Evolutionary conservation across 140 eudicot species (phyloP).

Genomic region (Oenanthe javanica): DNA sequence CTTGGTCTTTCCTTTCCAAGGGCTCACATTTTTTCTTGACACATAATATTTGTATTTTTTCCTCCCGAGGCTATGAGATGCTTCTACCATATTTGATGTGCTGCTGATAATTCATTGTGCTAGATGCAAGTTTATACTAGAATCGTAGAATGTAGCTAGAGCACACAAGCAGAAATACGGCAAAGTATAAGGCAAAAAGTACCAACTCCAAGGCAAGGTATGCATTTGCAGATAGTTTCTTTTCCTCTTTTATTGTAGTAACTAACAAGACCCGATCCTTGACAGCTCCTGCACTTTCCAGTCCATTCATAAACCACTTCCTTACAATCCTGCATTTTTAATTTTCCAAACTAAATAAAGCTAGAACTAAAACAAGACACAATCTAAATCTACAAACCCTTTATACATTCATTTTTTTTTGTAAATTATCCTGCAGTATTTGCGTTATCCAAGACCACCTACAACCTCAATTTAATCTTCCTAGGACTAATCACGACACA

Average conservation of each 20-base stretch:
- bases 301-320: conserved; percentile 95
- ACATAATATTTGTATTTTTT: not conserved
- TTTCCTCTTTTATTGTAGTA: conserved; percentile 82
- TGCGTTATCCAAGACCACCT: not conserved
- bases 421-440: too few species aligned
- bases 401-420: not conserved
- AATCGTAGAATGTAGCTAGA: too few species aligned
- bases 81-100: not conserved
- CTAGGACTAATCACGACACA: too few species aligned
- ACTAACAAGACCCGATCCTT: conserved; percentile 77
- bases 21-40: not conserved
- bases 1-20: not conserved
- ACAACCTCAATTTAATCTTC: not conserved
- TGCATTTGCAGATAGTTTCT: conserved; percentile 73
- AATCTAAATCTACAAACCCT: not conserved
- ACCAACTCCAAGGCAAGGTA: conserved; percentile 96
- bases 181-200: conserved; percentile 6
- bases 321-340: conserved; percentile 62
- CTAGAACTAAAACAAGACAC: not conserved
- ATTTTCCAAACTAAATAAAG: not conserved
- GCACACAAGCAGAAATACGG: not conserved
- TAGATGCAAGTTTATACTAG: not conserved
- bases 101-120: not conserved
- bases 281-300: conserved; percentile 93
- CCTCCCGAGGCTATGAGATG: not conserved